Evolutionary conservation across 2,329 filamentous ascomycete genomes (phyloP).

Genomic region (Aureobasidium sp.): DNA sequence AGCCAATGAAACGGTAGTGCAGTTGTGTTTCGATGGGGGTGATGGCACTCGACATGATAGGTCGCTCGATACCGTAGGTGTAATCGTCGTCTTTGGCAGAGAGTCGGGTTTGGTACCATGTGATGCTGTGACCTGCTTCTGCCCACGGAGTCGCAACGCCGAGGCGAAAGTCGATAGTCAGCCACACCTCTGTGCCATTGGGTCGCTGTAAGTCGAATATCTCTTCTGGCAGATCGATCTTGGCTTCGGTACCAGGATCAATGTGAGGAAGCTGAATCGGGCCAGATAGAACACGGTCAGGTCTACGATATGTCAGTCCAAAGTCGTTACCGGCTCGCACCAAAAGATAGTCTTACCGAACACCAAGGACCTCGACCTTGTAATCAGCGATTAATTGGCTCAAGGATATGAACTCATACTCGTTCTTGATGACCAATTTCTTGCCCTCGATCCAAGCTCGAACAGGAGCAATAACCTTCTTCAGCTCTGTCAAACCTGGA

Average conservation of each 20-base stretch:
- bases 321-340: neutral
- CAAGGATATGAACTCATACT: slow-evolving; percentile 21
- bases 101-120: slow-evolving; percentile 18
- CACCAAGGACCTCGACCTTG: slow-evolving; percentile 1
- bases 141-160: slow-evolving; percentile 40
- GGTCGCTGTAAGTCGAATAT: neutral
- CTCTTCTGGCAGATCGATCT: slow-evolving; percentile 3
- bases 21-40: neutral
- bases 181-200: slow-evolving; percentile 32
- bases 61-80: slow-evolving; percentile 2
- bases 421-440: slow-evolving; percentile 21
- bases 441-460: neutral
- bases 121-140: slow-evolving; percentile 14
- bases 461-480: slow-evolving; percentile 37
- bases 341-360: neutral
- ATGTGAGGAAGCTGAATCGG: slow-evolving; percentile 44
- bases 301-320: slow-evolving; percentile 18
- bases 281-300: slow-evolving; percentile 71
- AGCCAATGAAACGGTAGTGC: slow-evolving; percentile 4
- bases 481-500: slow-evolving; percentile 34
- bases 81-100: neutral
- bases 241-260: neutral
- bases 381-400: slow-evolving; percentile 8
- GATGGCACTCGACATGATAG: slow-evolving; percentile 7
- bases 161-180: slow-evolving; percentile 39